Evolutionary conservation across 306 rosid species (phyloP).

Genomic region (Inga leiocalycina): DNA sequence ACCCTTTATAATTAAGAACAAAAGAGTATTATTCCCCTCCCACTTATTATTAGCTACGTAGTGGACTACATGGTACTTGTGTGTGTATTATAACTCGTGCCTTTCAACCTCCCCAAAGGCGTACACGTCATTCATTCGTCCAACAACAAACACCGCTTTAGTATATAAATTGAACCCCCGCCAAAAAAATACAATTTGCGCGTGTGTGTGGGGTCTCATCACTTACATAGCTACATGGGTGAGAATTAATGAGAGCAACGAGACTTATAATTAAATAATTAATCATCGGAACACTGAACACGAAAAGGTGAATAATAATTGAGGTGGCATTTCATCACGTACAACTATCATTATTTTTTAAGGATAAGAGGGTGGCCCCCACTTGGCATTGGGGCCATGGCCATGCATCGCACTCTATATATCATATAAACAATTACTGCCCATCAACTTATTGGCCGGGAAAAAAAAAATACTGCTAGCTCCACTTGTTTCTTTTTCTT

Average conservation of each 20-base stretch:
- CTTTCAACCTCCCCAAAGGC: not conserved
- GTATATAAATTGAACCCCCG: not conserved
- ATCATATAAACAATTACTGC: not conserved
- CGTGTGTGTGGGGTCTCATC: not conserved
- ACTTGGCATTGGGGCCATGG: not conserved
- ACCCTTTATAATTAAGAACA: no score
- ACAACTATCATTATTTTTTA: not conserved
- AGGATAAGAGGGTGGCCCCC: not conserved
- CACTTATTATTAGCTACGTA: not conserved
- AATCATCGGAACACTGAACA: not conserved
- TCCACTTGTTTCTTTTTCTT: not conserved
- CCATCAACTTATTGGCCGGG: not conserved
- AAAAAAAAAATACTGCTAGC: not conserved
- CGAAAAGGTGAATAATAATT: not conserved
- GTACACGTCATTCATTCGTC: conserved; percentile 7
- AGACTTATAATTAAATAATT: not conserved
- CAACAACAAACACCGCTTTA: not conserved
- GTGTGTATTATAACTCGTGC: not conserved
- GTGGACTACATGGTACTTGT: conserved; percentile 22
- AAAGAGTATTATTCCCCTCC: not conserved
- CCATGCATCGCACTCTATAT: not conserved
- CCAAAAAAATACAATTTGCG: not conserved
- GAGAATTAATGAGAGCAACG: not conserved
- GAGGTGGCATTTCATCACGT: not conserved
- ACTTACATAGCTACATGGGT: not conserved